Evolutionary conservation across 768 basidiomycete species (phyloP).

Genomic region (Lepiota subincarnata): DNA sequence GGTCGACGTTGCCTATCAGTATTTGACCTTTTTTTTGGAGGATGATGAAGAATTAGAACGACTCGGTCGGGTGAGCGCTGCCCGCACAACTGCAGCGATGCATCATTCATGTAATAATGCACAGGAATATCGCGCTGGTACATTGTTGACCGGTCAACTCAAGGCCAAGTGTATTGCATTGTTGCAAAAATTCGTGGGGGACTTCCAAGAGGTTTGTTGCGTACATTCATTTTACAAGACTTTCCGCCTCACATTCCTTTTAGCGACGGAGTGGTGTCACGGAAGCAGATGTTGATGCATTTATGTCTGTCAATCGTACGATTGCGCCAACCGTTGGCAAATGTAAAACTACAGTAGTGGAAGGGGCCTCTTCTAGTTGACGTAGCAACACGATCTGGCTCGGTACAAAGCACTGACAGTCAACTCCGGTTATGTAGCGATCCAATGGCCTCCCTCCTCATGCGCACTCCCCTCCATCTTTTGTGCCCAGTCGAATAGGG

Average conservation of each 20-base stretch:
- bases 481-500: constrained; percentile 49
- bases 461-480: constrained; percentile 27
- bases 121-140: constrained; percentile 90
- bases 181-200: constrained; percentile 77
- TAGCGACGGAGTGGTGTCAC: constrained; percentile 80
- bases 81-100: background rate
- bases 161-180: constrained; percentile 84
- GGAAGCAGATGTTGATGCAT: constrained; percentile 66
- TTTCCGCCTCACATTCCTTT: constrained; percentile 10
- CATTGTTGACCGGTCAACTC: constrained; percentile 83
- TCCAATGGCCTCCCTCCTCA: constrained; percentile 13
- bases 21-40: constrained; percentile 91
- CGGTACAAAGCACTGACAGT: background rate
- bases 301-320: constrained; percentile 78
- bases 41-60: constrained; percentile 84
- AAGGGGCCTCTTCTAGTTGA: background rate
- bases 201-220: constrained; percentile 68
- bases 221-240: background rate
- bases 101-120: background rate
- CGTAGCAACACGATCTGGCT: background rate
- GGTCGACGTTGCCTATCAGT: constrained; percentile 95
- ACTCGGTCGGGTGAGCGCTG: constrained; percentile 62
- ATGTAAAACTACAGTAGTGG: constrained; percentile 17
- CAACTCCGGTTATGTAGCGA: constrained; percentile 9
- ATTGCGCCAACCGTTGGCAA: constrained; percentile 60